Percentiles rank a stretch among this genome's conserved stretches.
phyloP scores from a whole-genome alignment of 2,329 filamentous ascomycete genomes.

The Ophiostoma himal-ulmi region DNA sequence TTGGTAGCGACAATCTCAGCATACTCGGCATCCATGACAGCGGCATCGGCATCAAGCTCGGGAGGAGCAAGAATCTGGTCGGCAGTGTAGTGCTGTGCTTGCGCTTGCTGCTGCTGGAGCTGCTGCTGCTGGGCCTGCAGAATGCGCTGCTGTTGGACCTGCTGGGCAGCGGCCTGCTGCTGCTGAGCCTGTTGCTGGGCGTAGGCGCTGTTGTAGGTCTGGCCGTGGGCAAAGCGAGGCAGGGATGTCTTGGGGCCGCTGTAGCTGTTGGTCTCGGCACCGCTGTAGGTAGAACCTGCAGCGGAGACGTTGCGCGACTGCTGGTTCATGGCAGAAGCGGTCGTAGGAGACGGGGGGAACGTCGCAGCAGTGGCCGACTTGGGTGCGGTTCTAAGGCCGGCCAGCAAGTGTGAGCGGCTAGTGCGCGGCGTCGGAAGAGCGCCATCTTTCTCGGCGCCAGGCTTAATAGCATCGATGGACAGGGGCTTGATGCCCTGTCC shows the following conservation, averaged over 20 bases:
- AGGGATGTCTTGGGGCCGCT: conserved; percentile 54
- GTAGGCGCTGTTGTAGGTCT: conserved; percentile 27
- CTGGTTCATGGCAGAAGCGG: conserved; percentile 35
- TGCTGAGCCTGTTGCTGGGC: conserved; percentile 34
- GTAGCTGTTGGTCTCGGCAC: conserved; percentile 39
- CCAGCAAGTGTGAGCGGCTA: conserved; percentile 88
- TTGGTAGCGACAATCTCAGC: conserved; percentile 88
- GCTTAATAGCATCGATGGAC: conserved; percentile 66
- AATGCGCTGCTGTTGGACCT: conserved; percentile 9
- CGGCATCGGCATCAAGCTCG: conserved; percentile 60
- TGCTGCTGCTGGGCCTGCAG: background rate
- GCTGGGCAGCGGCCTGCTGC: background rate
- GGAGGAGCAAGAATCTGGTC: conserved; percentile 86
- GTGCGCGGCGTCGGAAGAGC: conserved; percentile 78
- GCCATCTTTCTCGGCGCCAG: conserved; percentile 62
- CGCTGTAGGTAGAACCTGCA: conserved; percentile 43
- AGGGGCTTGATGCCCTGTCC: conserved; percentile 86
- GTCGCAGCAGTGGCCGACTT: conserved; percentile 72
- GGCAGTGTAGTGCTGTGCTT: conserved; percentile 55
- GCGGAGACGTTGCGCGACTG: conserved; percentile 39
- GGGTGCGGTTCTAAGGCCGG: conserved; percentile 85
- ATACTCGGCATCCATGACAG: conserved; percentile 75
- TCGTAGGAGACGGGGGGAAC: conserved; percentile 46
- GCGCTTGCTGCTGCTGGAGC: conserved; percentile 30
- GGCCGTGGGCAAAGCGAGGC: conserved; percentile 37